Evolutionary conservation across 176 grass and related monocot species (phyloP), one percentile per base, ranked within the genome.

Genomic region (Guadua angustifolia): DNA sequence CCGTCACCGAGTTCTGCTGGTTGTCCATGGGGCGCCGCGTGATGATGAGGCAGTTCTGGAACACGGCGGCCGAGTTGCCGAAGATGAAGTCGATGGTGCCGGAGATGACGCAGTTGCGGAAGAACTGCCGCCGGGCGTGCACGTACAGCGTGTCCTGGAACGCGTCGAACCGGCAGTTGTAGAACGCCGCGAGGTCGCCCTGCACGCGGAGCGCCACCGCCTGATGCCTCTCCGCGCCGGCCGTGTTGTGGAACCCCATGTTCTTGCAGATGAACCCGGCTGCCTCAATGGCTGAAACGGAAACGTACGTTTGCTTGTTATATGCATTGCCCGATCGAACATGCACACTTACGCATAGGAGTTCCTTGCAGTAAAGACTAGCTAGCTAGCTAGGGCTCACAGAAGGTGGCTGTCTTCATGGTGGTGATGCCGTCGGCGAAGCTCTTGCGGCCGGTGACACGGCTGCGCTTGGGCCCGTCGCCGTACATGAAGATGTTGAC

Each of bases 71-170:
- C 5, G 91, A 87, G 86, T 91, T 93, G 71, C 94, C 94, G 70
- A 97, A 97, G 84, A 97, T 93, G 91, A 97, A 97, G 87, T 97
- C 94, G 53, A 97, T 85, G 61, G 94, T 97, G 21, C 94, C 94
- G 2, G 91, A 93, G 76, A 97, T 56, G 61, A 91, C 91, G 86
- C 94, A 97, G 74, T 97, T 90, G 56, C 94, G 88, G 94, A 93
- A 97, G 88, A 93, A 97, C 50, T 93, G 94, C 0, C 91, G 84
- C 4, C 87, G 36, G 0, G 83, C 67, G 60, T 93, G 91, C 71
- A 86, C 81, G 79, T 93, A 97, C 24, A 97, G 84, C 29, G 94
- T 97, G 89, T 97, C 94, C 85, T 97, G 94, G 86, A 85, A 97
- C 42, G 78, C 91, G 72, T 97, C 94, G 67, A 97, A 88, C n/a